Conservation (phyloP, 768 basidiomycete genomes). For the Lactifluus pinguis region DNA sequence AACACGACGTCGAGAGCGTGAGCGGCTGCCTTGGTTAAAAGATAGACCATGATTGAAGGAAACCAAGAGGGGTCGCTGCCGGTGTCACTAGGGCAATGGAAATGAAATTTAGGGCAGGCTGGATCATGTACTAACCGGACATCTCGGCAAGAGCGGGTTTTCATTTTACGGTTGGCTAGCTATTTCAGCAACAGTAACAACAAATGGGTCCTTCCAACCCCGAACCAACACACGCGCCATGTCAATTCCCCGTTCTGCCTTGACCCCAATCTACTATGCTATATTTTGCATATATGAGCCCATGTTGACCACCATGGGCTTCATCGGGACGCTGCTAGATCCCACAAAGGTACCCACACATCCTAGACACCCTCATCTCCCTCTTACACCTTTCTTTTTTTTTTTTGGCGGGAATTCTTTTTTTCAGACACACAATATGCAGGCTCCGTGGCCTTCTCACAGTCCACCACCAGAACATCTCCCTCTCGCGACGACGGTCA, state of each 20-base stretch:
- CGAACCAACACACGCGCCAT: conserved; percentile 22
- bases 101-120: conserved; percentile 23
- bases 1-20: conserved; percentile 33
- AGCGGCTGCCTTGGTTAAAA: conserved; percentile 60
- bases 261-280: conserved; percentile 65
- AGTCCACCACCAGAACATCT: conserved; percentile 40
- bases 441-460: conserved; percentile 61
- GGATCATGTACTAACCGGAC: too few relatives aligned
- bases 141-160: too few relatives aligned
- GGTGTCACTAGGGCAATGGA: too few relatives aligned
- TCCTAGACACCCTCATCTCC: neutral
- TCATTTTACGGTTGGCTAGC: too few relatives aligned
- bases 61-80: conserved; percentile 21
- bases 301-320: conserved; percentile 50
- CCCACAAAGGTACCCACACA: conserved; percentile 42
- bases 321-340: conserved; percentile 56
- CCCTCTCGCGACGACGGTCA: conserved; percentile 57
- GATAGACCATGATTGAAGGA: conserved; percentile 43
- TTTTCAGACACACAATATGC: conserved; percentile 56
- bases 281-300: conserved; percentile 73
- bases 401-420: too few relatives aligned
- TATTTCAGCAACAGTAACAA: too few relatives aligned
- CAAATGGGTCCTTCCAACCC: too few relatives aligned
- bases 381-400: too few relatives aligned
- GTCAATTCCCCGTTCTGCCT: conserved; percentile 43